Evolutionary conservation across 805 yeast species (phyloP).

Genomic region (Debaryomyces tyrocola): DNA sequence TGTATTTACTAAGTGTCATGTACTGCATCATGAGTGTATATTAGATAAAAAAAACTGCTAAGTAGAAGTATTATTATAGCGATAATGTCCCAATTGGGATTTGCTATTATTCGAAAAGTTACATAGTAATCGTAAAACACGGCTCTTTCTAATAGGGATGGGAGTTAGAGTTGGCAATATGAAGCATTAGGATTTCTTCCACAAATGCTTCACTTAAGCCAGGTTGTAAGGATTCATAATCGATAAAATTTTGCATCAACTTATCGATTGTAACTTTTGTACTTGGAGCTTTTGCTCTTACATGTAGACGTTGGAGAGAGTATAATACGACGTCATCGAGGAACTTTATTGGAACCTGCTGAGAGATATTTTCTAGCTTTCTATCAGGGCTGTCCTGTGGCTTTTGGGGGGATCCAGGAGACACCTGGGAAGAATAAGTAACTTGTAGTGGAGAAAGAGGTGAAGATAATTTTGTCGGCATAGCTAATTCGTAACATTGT

Average conservation of each 20-base stretch:
- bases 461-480: conserved; percentile 6
- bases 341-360: conserved; percentile 1
- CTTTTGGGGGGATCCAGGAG: neutral
- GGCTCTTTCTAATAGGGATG: neutral
- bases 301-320: conserved; percentile 48
- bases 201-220: conserved; percentile 67
- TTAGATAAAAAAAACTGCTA: no score
- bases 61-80: no score
- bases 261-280: conserved; percentile 48
- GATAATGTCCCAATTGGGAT: no score
- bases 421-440: neutral
- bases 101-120: no score
- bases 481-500: neutral
- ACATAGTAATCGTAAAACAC: no score
- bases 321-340: conserved; percentile 41
- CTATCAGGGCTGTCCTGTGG: neutral
- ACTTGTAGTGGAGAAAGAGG: conserved; percentile 6
- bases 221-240: conserved; percentile 52
- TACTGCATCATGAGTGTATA: no score
- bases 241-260: conserved; percentile 40
- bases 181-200: conserved; percentile 49
- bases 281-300: conserved; percentile 51
- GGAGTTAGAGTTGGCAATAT: neutral
- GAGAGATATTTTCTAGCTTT: neutral
- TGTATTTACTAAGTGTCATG: no score